A percentile compares a stretch with the other conserved stretches of the same genome.
These are phyloP conservation scores for Solanum chmielewskii DNA, from an alignment of 257 asterid genomes.

Conservation along the genomic window DNA sequence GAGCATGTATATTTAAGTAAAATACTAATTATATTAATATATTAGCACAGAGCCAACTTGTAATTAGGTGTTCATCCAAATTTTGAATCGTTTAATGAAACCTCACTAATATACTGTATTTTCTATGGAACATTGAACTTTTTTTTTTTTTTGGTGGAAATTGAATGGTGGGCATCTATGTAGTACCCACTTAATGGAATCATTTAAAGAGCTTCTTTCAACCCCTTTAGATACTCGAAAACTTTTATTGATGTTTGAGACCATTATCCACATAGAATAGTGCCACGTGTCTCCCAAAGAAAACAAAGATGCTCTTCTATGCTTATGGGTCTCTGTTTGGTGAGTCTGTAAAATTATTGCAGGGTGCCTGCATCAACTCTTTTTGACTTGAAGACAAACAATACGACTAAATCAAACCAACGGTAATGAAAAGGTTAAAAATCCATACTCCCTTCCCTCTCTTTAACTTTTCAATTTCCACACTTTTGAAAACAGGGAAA, in stretches of 20 bases:
- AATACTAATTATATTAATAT: too few relatives aligned
- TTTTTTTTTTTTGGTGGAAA: too few relatives aligned
- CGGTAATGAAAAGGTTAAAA: background rate
- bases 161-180: background rate
- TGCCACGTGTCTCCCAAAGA: background rate
- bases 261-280: background rate
- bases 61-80: too few relatives aligned
- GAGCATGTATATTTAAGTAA: too few relatives aligned
- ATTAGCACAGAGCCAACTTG: too few relatives aligned
- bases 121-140: background rate
- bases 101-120: too few relatives aligned
- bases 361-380: background rate
- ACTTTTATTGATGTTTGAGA: background rate
- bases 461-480: background rate
- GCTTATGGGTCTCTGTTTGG: background rate
- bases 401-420: background rate
- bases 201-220: background rate
- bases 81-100: too few relatives aligned
- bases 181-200: background rate
- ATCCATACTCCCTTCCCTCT: background rate
- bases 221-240: background rate
- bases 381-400: constrained; percentile 1
- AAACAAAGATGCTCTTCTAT: constrained; percentile 9
- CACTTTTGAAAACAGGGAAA: too few relatives aligned
- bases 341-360: background rate